These are phyloP conservation scores for Kwoniella shivajii DNA, from an alignment of 1,284 basidiomycete genomes.

Conservation along the genomic window DNA sequence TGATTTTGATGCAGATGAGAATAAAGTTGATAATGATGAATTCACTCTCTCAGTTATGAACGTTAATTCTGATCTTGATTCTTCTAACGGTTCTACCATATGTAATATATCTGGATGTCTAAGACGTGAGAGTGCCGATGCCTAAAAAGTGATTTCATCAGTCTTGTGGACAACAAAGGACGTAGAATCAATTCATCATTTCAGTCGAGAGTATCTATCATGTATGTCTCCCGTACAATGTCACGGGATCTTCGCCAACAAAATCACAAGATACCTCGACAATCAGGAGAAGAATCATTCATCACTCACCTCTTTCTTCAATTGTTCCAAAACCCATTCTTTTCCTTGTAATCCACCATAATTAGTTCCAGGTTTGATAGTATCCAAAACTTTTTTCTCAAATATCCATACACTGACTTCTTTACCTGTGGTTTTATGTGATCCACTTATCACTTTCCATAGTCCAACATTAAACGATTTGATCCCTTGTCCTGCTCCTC, in stretches of 20 bases:
- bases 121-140: constrained; percentile 77
- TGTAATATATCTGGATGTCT: constrained; percentile 96
- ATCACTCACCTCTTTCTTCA: constrained; percentile 80
- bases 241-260: too few species aligned
- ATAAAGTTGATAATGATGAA: constrained; percentile 58
- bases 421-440: constrained; percentile 84
- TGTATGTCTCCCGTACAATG: too few species aligned
- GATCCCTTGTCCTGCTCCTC: background rate
- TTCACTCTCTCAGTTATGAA: constrained; percentile 91
- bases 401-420: constrained; percentile 86
- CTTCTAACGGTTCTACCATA: constrained; percentile 97
- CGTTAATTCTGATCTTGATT: constrained; percentile 78
- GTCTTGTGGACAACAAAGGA: background rate
- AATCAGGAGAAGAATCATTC: background rate
- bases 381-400: constrained; percentile 75
- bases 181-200: background rate
- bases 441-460: constrained; percentile 81
- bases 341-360: constrained; percentile 55
- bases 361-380: constrained; percentile 63
- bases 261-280: too few species aligned
- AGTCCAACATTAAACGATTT: constrained; percentile 70
- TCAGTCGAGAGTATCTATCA: too few species aligned
- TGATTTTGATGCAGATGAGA: constrained; percentile 65
- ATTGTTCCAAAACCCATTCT: constrained; percentile 75
- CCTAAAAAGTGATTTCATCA: constrained; percentile 67